phyloP scores from a whole-genome alignment of 2,329 filamentous ascomycete species.

The Xylariaceae sp. region DNA sequence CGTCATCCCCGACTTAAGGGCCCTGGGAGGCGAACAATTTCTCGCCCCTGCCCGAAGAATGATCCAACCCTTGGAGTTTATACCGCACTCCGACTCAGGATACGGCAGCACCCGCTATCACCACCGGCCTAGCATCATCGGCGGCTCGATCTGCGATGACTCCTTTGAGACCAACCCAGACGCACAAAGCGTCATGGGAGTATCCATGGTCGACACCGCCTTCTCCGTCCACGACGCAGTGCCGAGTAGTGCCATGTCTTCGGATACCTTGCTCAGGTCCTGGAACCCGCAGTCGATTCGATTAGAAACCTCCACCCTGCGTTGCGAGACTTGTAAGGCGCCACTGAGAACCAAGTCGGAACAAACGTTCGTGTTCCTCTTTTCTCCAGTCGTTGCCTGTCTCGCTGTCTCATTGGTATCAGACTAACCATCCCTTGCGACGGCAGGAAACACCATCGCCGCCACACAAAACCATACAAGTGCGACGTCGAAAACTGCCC shows the following conservation, averaged over 20 bases:
- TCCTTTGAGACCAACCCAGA: conserved; percentile 34
- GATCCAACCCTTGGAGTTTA: conserved; percentile 35
- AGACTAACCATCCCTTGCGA: neutral
- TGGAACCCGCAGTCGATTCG: conserved; percentile 7
- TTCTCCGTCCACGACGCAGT: conserved; percentile 19
- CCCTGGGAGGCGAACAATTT: conserved; percentile 17
- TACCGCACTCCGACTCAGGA: conserved; percentile 40
- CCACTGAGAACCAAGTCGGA: conserved; percentile 48
- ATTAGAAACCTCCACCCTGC: conserved; percentile 17
- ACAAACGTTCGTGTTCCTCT: conserved; percentile 41
- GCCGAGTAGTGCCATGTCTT: conserved; percentile 8
- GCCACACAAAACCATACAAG: conserved; percentile 61
- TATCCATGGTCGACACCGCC: conserved; percentile 27
- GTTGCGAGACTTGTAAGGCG: conserved; percentile 37
- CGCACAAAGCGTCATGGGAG: conserved; percentile 34
- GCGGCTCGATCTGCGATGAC: conserved; percentile 40
- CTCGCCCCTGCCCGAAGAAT: conserved; percentile 12
- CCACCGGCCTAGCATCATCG: conserved; percentile 38
- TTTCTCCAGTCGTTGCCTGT: neutral
- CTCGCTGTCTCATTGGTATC: conserved; percentile 11
- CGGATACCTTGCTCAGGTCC: conserved; percentile 1
- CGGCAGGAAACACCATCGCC: conserved; percentile 69
- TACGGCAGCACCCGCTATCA: conserved; percentile 41
- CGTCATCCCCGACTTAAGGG: conserved; percentile 22
- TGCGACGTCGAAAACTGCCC: conserved; percentile 56